A percentile compares a stretch with the other conserved stretches of the same genome.
Evolutionary conservation across 2,329 filamentous ascomycete genomes (phyloP).

Genomic region (Leptographium wingfieldii): DNA sequence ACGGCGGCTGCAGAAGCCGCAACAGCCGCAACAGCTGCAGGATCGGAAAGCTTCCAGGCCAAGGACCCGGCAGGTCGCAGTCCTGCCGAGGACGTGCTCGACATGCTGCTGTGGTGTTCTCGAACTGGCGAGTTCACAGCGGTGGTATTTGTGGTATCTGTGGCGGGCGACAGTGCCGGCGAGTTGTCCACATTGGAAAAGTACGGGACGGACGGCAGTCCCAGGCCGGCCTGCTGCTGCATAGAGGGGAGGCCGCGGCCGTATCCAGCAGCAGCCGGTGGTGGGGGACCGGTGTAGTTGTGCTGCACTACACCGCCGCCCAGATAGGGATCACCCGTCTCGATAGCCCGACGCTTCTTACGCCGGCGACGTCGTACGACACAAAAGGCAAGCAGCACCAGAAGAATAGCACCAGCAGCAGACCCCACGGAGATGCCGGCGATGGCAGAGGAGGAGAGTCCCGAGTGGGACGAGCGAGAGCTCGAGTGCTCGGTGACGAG

Average conservation of each 20-base stretch:
- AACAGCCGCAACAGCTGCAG: not conserved
- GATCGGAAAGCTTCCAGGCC: not conserved
- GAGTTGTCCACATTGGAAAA: not conserved
- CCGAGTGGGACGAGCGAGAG: not conserved
- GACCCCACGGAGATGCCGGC: constrained; percentile 13
- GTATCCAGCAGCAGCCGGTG: constrained; percentile 2
- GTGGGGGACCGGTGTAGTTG: constrained; percentile 8
- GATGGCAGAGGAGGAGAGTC: constrained; percentile 10
- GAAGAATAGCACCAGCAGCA: constrained; percentile 4
- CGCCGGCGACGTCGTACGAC: constrained; percentile 1
- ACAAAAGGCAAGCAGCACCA: constrained; percentile 1
- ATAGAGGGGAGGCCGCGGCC: not conserved
- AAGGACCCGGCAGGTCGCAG: not conserved
- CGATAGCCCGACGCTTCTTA: not conserved
- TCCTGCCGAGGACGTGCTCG: not conserved
- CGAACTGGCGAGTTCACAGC: not conserved
- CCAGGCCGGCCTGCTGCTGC: constrained; percentile 1
- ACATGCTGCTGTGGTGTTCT: constrained; percentile 1
- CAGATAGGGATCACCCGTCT: constrained; percentile 24
- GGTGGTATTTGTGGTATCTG: not conserved
- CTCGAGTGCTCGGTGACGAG: not conserved
- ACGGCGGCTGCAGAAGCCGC: not conserved
- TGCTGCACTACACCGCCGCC: constrained; percentile 11
- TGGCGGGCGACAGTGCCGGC: not conserved
- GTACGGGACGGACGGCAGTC: constrained; percentile 10